Evolutionary conservation across 139 green algal genomes (phyloP).

Genomic region (Auxenochlorella pyrenoidosa): DNA sequence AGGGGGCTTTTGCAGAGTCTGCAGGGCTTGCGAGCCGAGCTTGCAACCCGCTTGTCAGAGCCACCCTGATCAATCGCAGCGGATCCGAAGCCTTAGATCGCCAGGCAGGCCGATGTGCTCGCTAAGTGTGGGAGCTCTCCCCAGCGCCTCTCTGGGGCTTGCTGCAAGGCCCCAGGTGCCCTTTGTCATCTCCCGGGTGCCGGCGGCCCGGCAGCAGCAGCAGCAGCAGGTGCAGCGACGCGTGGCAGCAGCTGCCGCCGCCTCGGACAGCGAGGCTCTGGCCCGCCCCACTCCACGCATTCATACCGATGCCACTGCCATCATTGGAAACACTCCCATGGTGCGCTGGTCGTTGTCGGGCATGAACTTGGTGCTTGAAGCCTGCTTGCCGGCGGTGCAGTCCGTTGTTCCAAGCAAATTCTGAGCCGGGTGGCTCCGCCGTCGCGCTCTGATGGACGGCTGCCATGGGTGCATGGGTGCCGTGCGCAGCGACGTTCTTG

Average conservation of each 20-base stretch:
- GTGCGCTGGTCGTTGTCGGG: slow-evolving; percentile 29
- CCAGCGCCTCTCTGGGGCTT: background rate
- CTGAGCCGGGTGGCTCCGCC: no score
- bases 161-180: background rate
- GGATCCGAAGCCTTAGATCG: no score
- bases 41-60: no score
- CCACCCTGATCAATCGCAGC: no score
- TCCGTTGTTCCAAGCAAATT: no score
- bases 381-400: no score
- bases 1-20: no score
- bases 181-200: background rate
- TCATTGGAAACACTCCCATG: slow-evolving; percentile 87
- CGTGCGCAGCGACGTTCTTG: no score
- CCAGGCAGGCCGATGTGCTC: background rate
- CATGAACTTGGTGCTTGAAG: background rate
- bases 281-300: slow-evolving; percentile 24
- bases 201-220: background rate
- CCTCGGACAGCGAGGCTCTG: background rate
- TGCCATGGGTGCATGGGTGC: no score
- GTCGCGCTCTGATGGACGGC: no score
- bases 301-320: slow-evolving; percentile 56
- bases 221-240: background rate
- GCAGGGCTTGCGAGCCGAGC: no score
- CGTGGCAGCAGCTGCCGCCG: background rate
- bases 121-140: background rate